These are phyloP conservation scores for Ogataea trehaloabstinens DNA, from an alignment of 805 yeast species.

Conservation along the genomic window DNA sequence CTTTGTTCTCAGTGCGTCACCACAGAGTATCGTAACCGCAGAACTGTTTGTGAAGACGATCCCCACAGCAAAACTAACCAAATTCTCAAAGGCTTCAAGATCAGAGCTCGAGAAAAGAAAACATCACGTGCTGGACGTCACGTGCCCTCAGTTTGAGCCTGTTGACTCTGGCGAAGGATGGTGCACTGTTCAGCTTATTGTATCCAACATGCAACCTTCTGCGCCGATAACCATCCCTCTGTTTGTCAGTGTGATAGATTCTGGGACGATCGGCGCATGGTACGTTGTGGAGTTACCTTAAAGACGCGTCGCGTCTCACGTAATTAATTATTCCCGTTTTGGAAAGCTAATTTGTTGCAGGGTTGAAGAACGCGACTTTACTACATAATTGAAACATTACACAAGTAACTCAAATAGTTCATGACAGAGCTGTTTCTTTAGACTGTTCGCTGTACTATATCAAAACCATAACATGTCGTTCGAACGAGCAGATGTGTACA, in stretches of 20 bases:
- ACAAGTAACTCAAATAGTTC: too few species aligned
- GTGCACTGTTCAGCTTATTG: constrained; percentile 2
- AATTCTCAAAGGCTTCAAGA: constrained; percentile 27
- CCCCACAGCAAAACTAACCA: constrained; percentile 31
- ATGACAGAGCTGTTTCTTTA: too few species aligned
- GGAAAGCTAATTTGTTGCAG: not conserved
- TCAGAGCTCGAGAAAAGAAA: constrained; percentile 30
- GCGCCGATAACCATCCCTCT: too few species aligned
- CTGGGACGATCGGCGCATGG: too few species aligned
- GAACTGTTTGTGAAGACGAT: constrained; percentile 19
- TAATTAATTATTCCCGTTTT: not conserved
- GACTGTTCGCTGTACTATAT: too few species aligned
- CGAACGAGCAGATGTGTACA: constrained; percentile 67
- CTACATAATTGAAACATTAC: too few species aligned
- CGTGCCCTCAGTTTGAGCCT: not conserved
- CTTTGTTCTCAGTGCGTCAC: constrained; percentile 15
- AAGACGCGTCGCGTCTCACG: not conserved
- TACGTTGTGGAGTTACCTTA: not conserved
- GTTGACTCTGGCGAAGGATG: constrained; percentile 9
- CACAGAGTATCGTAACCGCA: constrained; percentile 9
- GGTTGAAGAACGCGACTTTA: not conserved
- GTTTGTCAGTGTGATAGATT: not conserved
- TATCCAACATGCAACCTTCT: too few species aligned
- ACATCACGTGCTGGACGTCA: not conserved
- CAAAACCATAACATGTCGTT: constrained; percentile 50